Evolutionary conservation across 2,329 filamentous ascomycete genomes (phyloP), one percentile per base, ranked within the genome.

Genomic region (Botrytis squamosa): DNA sequence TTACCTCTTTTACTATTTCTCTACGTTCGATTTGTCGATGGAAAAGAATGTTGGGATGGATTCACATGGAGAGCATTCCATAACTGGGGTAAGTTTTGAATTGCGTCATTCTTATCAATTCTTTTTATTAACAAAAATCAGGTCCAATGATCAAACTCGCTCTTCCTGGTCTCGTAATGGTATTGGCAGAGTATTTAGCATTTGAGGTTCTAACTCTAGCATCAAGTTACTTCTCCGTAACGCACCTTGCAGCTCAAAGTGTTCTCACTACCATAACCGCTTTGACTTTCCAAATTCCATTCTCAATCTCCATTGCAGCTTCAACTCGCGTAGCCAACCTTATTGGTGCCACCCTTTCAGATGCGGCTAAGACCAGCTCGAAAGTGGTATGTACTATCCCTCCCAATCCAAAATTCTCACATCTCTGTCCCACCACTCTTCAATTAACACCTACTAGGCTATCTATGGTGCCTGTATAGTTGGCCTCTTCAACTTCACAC

Each of bases 121-220:
- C 3, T 49, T 1, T 68, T 29, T 33, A 33, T 74, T 79, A 74
- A 78, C 20, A 42, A 20, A 46, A 10, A 14, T 20, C 86, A 81
- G 79, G 86, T 2, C 91, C 91, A 14, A 97, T 97, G 95, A 89
- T 98, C 78, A 89, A 90, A 66, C 90, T 98, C 55, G 94, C 95
- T 0, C 85, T 98, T 20, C 95, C 95, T 0, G 95, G 95, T 1
- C 90, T 98, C 81, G 85, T 97, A 77, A 98, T 98, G 95, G 92
- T 98, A 2, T 91, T 97, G 81, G 94, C 95, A 8, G 95, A 98
- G 82, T 97, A 93, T 84, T 87, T 98, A 18, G 94, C 95, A 10
- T 98, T 98, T 81, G 95, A 98, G 82, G 90, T 97, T 67, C 85
- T 97, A 75, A 97, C 94, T 0, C 86, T 98, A n/a, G 90, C 91